Evolutionary conservation across 139 green algal species (phyloP).

Genomic region (Chlorella sp.): DNA sequence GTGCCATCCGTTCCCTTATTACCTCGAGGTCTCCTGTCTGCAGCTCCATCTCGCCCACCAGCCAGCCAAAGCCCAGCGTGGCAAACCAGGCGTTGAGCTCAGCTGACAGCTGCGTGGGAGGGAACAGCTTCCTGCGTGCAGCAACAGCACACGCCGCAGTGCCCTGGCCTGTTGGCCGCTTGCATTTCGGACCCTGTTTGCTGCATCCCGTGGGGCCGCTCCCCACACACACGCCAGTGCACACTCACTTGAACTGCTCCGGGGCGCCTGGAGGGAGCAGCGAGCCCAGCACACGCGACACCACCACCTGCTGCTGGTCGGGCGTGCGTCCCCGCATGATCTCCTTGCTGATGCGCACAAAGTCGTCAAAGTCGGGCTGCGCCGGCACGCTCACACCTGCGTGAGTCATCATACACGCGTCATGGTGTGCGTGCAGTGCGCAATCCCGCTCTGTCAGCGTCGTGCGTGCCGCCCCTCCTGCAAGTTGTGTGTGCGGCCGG

Average conservation of each 20-base stretch:
- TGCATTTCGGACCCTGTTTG: too few relatives aligned
- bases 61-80: conserved; percentile 39
- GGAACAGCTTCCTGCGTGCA: conserved; percentile 40
- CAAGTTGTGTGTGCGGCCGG: too few relatives aligned
- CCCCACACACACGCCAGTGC: too few relatives aligned
- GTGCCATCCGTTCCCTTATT: too few relatives aligned
- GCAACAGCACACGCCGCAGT: not conserved
- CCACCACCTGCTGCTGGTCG: conserved; percentile 25
- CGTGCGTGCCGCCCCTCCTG: too few relatives aligned
- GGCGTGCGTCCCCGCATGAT: conserved; percentile 44
- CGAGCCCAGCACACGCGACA: conserved; percentile 33
- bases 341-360: conserved; percentile 41
- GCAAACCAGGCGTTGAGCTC: conserved; percentile 56
- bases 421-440: not conserved
- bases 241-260: conserved; percentile 22
- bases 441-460: too few relatives aligned
- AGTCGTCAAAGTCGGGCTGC: conserved; percentile 37
- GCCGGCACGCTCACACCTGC: conserved; percentile 22
- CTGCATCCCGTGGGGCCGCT: too few relatives aligned
- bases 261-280: conserved; percentile 28
- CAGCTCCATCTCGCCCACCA: conserved; percentile 52
- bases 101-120: conserved; percentile 33
- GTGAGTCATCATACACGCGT: not conserved
- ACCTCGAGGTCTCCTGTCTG: conserved; percentile 34
- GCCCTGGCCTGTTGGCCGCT: too few relatives aligned